phyloP scores from a whole-genome alignment of 2,329 filamentous ascomycete genomes.

The Colletotrichum sp. region DNA sequence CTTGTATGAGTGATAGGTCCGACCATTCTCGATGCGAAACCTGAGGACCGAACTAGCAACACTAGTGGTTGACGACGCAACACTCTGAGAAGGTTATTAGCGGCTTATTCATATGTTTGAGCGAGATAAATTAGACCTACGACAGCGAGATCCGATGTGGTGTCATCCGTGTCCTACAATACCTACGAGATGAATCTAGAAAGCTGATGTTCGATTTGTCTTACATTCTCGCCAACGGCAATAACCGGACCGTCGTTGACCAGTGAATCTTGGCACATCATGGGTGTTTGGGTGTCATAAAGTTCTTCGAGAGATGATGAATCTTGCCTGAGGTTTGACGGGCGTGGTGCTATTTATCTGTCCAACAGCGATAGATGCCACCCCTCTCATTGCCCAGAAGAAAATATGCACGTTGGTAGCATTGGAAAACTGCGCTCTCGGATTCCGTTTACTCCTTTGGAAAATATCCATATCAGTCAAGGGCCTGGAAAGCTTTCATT shows the following conservation, averaged over 20 bases:
- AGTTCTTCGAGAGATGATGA: background rate
- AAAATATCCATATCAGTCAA: background rate
- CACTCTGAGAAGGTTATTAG: background rate
- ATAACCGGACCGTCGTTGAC: background rate
- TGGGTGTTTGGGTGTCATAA: background rate
- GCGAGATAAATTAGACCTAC: background rate
- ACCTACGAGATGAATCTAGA: background rate
- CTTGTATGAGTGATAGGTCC: conserved; percentile 38
- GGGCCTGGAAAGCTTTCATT: background rate
- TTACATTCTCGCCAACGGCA: background rate
- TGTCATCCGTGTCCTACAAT: background rate
- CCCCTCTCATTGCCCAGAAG: background rate
- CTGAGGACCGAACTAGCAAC: conserved; percentile 27
- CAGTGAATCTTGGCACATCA: background rate
- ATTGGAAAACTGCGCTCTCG: background rate
- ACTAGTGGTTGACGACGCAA: background rate
- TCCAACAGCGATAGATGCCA: background rate
- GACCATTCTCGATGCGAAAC: conserved; percentile 40
- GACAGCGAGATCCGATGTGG: background rate
- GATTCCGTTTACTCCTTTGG: background rate
- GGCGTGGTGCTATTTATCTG: background rate
- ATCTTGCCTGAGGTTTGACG: background rate
- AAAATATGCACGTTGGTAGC: background rate
- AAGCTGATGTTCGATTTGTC: background rate
- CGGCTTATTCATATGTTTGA: background rate